Evolutionary conservation across 2,329 filamentous ascomycete species (phyloP), one percentile per base, ranked within the genome.

Genomic region (Pleoardoris graminearum): DNA sequence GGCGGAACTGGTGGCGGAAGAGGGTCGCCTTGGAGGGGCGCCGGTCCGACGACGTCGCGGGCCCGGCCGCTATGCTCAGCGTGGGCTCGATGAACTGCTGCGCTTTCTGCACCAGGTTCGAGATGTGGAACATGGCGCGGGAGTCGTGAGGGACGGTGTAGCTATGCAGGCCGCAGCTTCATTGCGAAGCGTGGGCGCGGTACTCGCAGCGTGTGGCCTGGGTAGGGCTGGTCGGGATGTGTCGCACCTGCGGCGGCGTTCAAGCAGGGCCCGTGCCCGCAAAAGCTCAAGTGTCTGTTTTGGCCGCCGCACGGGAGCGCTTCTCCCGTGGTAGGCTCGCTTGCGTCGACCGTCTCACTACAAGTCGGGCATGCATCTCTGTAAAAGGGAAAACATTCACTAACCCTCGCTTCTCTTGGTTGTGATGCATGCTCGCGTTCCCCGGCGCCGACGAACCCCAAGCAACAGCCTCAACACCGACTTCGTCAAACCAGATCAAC

Each of bases 1-100:
- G 87, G 61, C 94, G 90, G 79, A 99, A 99, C 76, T 99, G 94
- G 74, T 89, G 88, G 77, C 94, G 91, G 79, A 97, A 99, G 53
- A 97, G 85, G 46, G 89, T 88, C 50, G 91, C 86, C 78, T 97
- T 97, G 69, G 92, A 93, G 44, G 92, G 91, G 71, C 90, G 88
- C 58, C 84, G 84, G 75, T 94, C 90, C 53, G 87, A 85, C 10
- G 70, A 62, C 67, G 86, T 83, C 2, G 33, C 33, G 62, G 87
- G 85, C 54, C 90, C 82, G 61, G 41, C 32, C 27, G 86, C 85
- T 36, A 77, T 74, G 69, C 89, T 86, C 72, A 91, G 86, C 60
- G 89, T 89, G 48, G 91, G 90, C 75, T 97, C 93, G 77, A 97
- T 95, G 76, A 96, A 82, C 77, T 92, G 90, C 81, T 96, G 91